Evolutionary conservation across 768 basidiomycete genomes (phyloP), one percentile per base, ranked within the genome.

Genomic region (Lactarius quietus): DNA sequence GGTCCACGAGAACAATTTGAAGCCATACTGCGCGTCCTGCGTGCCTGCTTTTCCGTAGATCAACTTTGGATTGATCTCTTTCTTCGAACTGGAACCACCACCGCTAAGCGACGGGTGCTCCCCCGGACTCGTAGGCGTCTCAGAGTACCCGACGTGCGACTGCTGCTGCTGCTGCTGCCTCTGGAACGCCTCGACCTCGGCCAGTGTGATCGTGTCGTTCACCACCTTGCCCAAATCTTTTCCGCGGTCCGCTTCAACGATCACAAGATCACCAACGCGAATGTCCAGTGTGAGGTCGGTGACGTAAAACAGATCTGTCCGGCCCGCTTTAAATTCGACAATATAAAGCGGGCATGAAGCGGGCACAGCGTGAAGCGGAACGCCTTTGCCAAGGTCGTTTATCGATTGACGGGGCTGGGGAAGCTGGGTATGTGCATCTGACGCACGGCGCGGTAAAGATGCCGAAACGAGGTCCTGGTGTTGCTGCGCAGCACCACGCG

Each of bases 41-140:
- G 79, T 81, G 64, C 84, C 83, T 8, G 94, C 94, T 77, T 94
- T 95, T 29, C 86, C 88, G 75, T 95, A 96, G 43, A 98, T 96
- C 84, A 90, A 86, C 85, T 99, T 99, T 15, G 96, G 96, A 74
- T 90, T 93, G 63, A 97, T 92, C 76, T 98, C 95, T 79, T 96
- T 95, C 76, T 90, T 92, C 63, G 84, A 78, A 3, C 74, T 72
- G 12, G 75, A 74, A 35, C 76, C 75, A 31, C 71, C 57, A 14
- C 58, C 48, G 51, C 61, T 56, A 23, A 67, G 54, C 12, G 69
- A 72, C 18, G 56, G 39, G 56, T 62, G 65, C 35, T 78, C 80
- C 52, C 78, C 82, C 28, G 86, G 82, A 67, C 83, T 85, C 60
- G 78, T 80, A 20, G 83, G 83, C 54, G 70, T 72, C 39, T 75